Evolutionary conservation across 1,284 basidiomycete genomes (phyloP), one percentile per base, ranked within the genome.

Genomic region (Papiliotrema laurentii): DNA sequence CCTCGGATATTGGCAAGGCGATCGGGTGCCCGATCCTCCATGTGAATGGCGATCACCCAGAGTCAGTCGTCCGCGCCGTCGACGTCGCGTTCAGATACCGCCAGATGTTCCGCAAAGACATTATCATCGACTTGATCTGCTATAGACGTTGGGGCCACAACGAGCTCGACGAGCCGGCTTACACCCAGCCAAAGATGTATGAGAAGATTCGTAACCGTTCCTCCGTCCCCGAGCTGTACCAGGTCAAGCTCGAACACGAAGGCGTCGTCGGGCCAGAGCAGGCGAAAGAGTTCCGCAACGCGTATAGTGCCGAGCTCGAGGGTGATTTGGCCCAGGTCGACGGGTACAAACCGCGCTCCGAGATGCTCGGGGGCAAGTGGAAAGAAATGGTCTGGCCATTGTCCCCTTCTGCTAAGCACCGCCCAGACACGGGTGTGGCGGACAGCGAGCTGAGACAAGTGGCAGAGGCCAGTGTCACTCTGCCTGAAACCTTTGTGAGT

Each of bases 131-230:
- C 71, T 72, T 93, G 40, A 80, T 94, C 57, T 87, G 89, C 4
- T 93, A 93, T 68, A 80, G 90, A 30, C 80, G 60, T 34, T 70
- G 81, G 78, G 87, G 87, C 2, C 90, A 93, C 69, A 93, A 93
- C 64, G 89, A 50, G 72, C 80, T 93, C 28, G 90, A 94, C 64
- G 81, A 92, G 58, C 92, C 93, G 0, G 83, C 83, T 16, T 90
- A 91, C 70, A 96, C 93, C 0, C 86, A 88, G 64, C 89, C 89
- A 0, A 74, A 83, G 21, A 92, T 92, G 89, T 91, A 92, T 70
- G 81, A 87, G 67, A 83, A 86, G 73, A 90, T 91, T 60, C 79
- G 83, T 5, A 79, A 81, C 0, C 77, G 87, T 44, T 82, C 79
- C 38, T 87, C 85, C 3, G 87, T 92, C 5, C 88, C 89, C 5